Conservation (phyloP, 2,329 filamentous ascomycete genomes). For the Neofusicoccum parvum region DNA sequence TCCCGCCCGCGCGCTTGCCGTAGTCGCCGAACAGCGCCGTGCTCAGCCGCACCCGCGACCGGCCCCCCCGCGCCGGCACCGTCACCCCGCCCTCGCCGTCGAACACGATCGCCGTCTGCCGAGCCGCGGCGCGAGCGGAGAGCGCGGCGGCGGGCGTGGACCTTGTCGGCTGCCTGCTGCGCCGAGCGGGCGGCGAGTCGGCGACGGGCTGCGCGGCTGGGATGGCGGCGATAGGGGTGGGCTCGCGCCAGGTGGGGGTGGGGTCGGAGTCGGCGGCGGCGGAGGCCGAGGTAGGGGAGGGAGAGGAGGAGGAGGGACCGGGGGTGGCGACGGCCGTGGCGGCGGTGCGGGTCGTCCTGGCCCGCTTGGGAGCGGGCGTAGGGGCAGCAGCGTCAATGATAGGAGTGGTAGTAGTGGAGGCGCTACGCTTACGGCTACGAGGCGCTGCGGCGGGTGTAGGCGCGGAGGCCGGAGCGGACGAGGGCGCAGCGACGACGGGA, state of each 20-base stretch:
- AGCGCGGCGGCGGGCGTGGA: neutral
- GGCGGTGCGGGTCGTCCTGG: neutral
- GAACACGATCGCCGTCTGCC: neutral
- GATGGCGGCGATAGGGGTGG: neutral
- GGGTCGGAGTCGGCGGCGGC: neutral
- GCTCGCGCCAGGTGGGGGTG: neutral
- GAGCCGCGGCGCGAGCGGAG: neutral
- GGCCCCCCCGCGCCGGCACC: neutral
- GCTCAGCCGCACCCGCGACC: neutral
- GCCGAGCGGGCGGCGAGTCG: too few species aligned
- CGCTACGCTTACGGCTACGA: neutral
- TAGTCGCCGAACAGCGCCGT: neutral
- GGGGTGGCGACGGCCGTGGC: too few species aligned
- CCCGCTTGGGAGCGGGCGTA: neutral
- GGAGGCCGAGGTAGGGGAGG: neutral
- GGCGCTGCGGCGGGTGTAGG: neutral
- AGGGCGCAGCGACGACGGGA: neutral
- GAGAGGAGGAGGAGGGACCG: neutral
- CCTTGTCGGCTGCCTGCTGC: neutral
- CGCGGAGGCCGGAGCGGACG: neutral
- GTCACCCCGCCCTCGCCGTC: neutral
- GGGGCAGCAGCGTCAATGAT: neutral
- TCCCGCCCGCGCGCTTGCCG: neutral
- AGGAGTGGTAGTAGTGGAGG: neutral
- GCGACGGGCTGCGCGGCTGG: too few species aligned